Percentiles rank a stretch among this genome's conserved stretches.
phyloP scores from a whole-genome alignment of 192 early-diverging fungal species.

The Coemansia sp. region DNA sequence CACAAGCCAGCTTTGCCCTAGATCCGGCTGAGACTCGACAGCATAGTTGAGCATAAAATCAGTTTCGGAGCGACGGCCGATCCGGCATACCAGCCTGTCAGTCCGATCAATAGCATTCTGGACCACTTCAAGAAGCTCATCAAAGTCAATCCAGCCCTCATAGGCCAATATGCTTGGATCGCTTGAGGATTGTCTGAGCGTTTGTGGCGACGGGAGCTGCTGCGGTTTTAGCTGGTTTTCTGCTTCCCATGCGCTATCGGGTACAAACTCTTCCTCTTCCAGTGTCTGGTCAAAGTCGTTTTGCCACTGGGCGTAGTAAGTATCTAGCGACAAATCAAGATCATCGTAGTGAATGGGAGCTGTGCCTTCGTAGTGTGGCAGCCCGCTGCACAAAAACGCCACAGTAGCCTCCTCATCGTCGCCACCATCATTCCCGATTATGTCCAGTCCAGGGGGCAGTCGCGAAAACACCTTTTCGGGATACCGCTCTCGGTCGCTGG shows the following conservation, averaged over 20 bases:
- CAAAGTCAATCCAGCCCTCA: conserved; percentile 44
- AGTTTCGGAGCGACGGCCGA: conserved; percentile 25
- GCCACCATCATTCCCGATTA: conserved; percentile 5
- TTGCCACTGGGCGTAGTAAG: not conserved
- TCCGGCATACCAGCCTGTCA: not conserved
- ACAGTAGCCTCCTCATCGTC: conserved; percentile 37
- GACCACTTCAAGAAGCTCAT: conserved; percentile 10
- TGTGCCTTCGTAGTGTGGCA: conserved; percentile 47
- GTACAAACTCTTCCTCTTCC: conserved; percentile 19
- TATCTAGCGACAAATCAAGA: conserved; percentile 15
- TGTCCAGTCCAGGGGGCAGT: conserved; percentile 11
- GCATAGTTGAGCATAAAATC: conserved; percentile 40
- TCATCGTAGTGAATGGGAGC: conserved; percentile 27
- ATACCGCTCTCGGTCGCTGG: not conserved
- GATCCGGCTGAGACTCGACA: not conserved
- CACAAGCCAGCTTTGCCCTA: conserved; percentile 5
- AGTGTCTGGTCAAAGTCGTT: not conserved
- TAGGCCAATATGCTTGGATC: conserved; percentile 13
- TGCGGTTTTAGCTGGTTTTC: not conserved
- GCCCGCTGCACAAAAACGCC: conserved; percentile 42
- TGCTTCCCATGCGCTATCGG: conserved; percentile 14
- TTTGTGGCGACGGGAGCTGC: conserved; percentile 21
- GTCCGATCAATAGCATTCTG: conserved; percentile 1
- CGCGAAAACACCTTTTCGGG: not conserved
- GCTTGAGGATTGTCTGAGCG: conserved; percentile 8